A percentile compares a stretch with the other conserved stretches of the same genome.
Evolutionary conservation across 352 stramenopile species (phyloP).

Genomic region (Phytophthora palmivora): DNA sequence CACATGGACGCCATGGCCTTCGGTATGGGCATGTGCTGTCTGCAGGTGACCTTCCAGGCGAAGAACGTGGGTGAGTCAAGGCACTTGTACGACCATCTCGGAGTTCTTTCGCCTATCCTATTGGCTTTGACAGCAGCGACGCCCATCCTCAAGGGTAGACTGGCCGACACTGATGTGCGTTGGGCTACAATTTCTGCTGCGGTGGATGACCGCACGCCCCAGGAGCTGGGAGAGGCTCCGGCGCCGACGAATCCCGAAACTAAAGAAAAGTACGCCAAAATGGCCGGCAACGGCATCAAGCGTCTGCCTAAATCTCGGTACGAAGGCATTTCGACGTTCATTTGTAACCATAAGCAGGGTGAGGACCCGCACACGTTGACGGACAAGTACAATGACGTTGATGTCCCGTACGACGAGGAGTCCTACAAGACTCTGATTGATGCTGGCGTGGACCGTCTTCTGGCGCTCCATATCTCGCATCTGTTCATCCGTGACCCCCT

Average conservation of each 20-base stretch:
- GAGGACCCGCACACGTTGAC: constrained; percentile 78
- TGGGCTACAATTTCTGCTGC: constrained; percentile 98
- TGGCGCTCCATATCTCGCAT: constrained; percentile 98
- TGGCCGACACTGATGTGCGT: constrained; percentile 93
- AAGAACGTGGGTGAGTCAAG: constrained; percentile 98
- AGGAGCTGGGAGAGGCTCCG: constrained; percentile 67
- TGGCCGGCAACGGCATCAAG: constrained; percentile 93
- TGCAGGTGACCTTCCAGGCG: constrained; percentile 98
- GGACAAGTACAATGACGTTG: constrained; percentile 95
- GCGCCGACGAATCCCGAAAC: constrained; percentile 54
- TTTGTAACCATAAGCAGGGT: constrained; percentile 91
- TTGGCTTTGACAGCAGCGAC: constrained; percentile 98
- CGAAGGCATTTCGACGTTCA: constrained; percentile 91
- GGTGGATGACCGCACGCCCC: constrained; percentile 95
- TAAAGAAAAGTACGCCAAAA: constrained; percentile 84
- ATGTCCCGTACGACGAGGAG: constrained; percentile 94
- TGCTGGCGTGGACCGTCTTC: constrained; percentile 94
- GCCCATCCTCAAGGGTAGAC: constrained; percentile 95
- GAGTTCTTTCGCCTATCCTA: constrained; percentile 98
- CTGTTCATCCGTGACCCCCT: constrained; percentile 99
- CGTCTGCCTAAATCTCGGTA: constrained; percentile 96
- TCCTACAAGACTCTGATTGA: constrained; percentile 92
- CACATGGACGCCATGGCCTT: constrained; percentile 99
- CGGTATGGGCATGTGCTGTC: constrained; percentile 99
- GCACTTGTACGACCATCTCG: constrained; percentile 99